Percentiles rank a stretch among this genome's conserved stretches.
Conservation (phyloP, 129 eudicot species). For the Pseudognaphalium luteoalbum region DNA sequence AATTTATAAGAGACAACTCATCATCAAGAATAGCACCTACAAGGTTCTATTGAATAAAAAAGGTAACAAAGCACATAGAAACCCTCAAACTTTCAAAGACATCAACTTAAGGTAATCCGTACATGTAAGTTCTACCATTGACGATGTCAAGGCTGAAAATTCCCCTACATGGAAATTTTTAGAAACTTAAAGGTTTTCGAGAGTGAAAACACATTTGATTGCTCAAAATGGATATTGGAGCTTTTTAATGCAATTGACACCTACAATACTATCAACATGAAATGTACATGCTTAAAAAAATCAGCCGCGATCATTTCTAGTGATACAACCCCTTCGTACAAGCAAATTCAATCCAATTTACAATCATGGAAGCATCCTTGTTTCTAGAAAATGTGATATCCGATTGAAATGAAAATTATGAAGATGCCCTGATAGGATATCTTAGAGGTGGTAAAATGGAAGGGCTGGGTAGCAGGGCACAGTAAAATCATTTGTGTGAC, state of each 20-base stretch:
- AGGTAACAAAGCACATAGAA: neutral
- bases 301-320: no score
- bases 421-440: neutral
- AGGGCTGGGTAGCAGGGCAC: neutral
- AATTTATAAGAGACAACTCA: conserved; percentile 3
- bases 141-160: neutral
- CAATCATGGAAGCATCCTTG: no score
- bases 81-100: neutral
- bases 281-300: no score
- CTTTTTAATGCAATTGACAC: neutral
- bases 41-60: neutral
- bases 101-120: neutral
- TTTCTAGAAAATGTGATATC: no score
- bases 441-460: neutral
- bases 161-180: neutral
- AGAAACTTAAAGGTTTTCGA: neutral
- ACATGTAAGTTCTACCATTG: neutral
- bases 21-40: neutral
- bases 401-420: neutral
- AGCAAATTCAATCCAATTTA: no score
- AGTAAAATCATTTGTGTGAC: neutral
- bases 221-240: neutral
- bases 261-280: neutral
- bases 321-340: no score
- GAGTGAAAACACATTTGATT: neutral